These are phyloP conservation scores for Ruellia speciosa DNA, from an alignment of 305 asterid species.

Conservation along the genomic window DNA sequence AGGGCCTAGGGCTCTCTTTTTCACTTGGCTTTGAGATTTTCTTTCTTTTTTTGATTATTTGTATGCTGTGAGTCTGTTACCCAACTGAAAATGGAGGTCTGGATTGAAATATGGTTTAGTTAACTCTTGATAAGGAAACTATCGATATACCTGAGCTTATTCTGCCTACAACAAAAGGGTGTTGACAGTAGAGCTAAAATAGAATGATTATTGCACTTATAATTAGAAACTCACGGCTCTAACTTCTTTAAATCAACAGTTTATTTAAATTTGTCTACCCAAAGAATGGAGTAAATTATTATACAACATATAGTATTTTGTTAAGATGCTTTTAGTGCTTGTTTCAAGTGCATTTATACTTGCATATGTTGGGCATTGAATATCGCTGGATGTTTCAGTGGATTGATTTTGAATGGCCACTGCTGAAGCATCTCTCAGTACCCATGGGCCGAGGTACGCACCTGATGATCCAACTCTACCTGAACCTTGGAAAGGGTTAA, in stretches of 20 bases:
- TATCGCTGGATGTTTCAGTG: constrained; percentile 23
- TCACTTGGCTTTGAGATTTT: no score
- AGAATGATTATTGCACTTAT: not conserved
- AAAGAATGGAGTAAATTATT: no score
- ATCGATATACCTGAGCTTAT: not conserved
- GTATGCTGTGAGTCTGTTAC: not conserved
- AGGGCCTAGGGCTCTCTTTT: no score
- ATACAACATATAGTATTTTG: not conserved
- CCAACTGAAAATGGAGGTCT: not conserved
- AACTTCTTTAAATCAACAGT: not conserved
- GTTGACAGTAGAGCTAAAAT: not conserved
- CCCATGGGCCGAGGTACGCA: constrained; percentile 76
- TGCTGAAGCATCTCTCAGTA: constrained; percentile 55
- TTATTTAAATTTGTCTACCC: no score
- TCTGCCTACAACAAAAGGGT: not conserved
- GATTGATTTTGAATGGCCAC: constrained; percentile 42
- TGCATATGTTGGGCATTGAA: constrained; percentile 6
- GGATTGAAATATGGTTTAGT: not conserved
- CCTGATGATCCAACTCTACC: constrained; percentile 91
- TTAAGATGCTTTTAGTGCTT: not conserved
- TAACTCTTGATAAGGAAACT: not conserved
- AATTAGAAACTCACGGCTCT: not conserved
- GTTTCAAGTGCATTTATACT: not conserved
- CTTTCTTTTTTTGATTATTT: not conserved
- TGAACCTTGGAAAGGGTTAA: constrained; percentile 90